These are phyloP conservation scores for Guadua angustifolia DNA, from an alignment of 176 grass and related monocot genomes.

Conservation along the genomic window DNA sequence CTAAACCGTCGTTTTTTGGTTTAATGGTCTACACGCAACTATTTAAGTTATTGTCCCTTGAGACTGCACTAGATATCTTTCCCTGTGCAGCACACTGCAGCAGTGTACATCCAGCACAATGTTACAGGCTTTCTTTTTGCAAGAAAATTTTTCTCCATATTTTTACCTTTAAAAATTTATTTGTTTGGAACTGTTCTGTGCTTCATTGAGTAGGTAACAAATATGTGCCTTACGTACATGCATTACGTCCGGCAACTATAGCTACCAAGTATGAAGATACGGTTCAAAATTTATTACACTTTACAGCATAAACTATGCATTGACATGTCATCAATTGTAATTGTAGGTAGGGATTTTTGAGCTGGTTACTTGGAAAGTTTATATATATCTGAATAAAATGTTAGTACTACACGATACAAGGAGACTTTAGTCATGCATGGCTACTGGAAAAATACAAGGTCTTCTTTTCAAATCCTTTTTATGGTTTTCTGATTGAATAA, in stretches of 20 bases:
- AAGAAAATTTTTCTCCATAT: neutral
- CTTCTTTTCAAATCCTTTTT: neutral
- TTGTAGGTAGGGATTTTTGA: slow-evolving; percentile 18
- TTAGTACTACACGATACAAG: neutral
- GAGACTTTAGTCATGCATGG: neutral
- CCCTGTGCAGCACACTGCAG: neutral
- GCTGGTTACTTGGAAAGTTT: neutral
- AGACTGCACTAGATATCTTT: too few relatives aligned
- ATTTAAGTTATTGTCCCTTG: too few relatives aligned
- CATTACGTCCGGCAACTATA: slow-evolving; percentile 5
- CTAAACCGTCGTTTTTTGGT: too few relatives aligned
- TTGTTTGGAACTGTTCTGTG: neutral
- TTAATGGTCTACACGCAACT: too few relatives aligned
- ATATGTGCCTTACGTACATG: neutral
- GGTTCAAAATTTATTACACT: slow-evolving; percentile 18
- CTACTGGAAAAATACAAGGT: neutral
- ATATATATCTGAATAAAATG: slow-evolving; percentile 3
- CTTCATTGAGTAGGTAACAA: slow-evolving; percentile 8
- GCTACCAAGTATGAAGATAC: neutral
- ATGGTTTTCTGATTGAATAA: neutral
- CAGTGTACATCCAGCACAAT: neutral
- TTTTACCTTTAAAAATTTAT: neutral
- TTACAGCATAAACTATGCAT: slow-evolving; percentile 28
- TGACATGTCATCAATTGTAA: slow-evolving; percentile 4
- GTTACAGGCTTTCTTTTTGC: neutral